Evolutionary conservation across 768 basidiomycete species (phyloP).

Genomic region (Vishniacozyma victoriae): DNA sequence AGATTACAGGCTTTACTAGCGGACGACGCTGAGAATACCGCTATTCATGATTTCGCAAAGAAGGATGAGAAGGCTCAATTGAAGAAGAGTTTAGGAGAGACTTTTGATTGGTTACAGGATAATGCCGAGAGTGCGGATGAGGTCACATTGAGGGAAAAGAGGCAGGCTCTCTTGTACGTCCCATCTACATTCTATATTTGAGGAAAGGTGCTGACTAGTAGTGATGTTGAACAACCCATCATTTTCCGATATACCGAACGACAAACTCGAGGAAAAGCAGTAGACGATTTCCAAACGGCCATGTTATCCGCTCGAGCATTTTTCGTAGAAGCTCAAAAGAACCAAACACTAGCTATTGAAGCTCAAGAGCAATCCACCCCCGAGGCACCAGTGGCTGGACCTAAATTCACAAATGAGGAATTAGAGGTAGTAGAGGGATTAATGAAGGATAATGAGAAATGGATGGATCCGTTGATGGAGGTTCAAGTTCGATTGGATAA

Average conservation of each 20-base stretch:
- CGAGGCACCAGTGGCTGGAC: conserved; percentile 53
- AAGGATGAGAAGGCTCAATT: conserved; percentile 64
- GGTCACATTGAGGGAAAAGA: conserved; percentile 65
- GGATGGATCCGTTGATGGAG: conserved; percentile 76
- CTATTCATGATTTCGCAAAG: conserved; percentile 81
- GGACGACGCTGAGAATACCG: conserved; percentile 59
- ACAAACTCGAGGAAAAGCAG: conserved; percentile 70
- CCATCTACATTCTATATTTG: not conserved
- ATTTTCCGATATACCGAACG: conserved; percentile 84
- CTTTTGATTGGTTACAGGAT: conserved; percentile 75
- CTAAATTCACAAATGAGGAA: conserved; percentile 83
- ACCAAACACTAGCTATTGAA: conserved; percentile 62
- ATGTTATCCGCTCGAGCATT: conserved; percentile 56
- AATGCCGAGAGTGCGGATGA: conserved; percentile 77
- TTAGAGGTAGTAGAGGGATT: conserved; percentile 69
- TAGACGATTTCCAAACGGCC: conserved; percentile 83
- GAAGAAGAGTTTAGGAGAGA: conserved; percentile 61
- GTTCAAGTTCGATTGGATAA: conserved; percentile 66
- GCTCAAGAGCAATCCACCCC: conserved; percentile 27
- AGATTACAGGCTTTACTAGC: conserved; percentile 74
- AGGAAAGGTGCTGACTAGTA: conserved; percentile 37
- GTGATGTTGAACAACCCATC: conserved; percentile 71
- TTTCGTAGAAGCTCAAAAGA: conserved; percentile 68
- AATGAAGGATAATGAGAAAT: conserved; percentile 71
- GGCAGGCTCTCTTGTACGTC: conserved; percentile 75